Conservation (phyloP, 495 filamentous ascomycete species). For the Daldinia vernicosa region DNA sequence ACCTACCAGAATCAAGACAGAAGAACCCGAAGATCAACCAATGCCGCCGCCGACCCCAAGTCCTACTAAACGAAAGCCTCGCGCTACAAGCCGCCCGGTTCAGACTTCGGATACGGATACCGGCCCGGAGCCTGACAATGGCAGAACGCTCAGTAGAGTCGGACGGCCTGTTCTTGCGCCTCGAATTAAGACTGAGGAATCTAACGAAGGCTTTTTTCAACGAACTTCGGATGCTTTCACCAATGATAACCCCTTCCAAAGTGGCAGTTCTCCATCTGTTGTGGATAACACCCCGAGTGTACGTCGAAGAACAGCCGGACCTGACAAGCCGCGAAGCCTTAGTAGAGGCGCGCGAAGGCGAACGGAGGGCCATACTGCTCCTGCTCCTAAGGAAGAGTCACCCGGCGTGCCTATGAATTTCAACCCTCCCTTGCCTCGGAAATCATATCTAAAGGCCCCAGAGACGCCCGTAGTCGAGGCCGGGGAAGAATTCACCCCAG, state of each 20-base stretch:
- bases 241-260: conserved; percentile 94
- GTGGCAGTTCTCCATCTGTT: conserved; percentile 63
- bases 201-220: conserved; percentile 54
- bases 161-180: conserved; percentile 50
- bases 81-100: conserved; percentile 56
- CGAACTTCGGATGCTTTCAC: conserved; percentile 70
- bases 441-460: conserved; percentile 30
- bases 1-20: conserved; percentile 55
- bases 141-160: conserved; percentile 37
- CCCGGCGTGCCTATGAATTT: conserved; percentile 55
- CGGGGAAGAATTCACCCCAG: conserved; percentile 93
- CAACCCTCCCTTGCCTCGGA: conserved; percentile 52
- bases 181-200: conserved; percentile 57
- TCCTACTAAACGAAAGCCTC: conserved; percentile 62
- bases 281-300: conserved; percentile 52
- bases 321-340: conserved; percentile 42
- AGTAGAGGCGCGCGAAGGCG: conserved; percentile 47
- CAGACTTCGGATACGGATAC: conserved; percentile 62
- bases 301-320: conserved; percentile 50
- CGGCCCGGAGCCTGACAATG: conserved; percentile 53
- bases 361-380: conserved; percentile 47
- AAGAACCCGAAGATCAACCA: conserved; percentile 55
- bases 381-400: conserved; percentile 35
- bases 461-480: conserved; percentile 59
- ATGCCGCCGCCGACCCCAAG: conserved; percentile 51